Evolutionary conservation across 805 yeast species (phyloP).

Genomic region (Yarrowia bubula): DNA sequence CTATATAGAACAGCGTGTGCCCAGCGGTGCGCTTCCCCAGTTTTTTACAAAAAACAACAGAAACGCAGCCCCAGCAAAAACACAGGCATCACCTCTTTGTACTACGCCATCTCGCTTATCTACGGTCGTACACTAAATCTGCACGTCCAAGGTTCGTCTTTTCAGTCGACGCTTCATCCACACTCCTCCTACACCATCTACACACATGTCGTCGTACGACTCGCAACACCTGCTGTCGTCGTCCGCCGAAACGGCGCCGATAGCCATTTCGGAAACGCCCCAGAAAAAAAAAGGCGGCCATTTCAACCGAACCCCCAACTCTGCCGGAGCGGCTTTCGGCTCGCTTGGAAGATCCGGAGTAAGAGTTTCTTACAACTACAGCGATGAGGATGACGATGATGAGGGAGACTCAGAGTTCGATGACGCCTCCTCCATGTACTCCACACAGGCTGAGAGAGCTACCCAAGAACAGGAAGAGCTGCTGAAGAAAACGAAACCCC

Average conservation of each 20-base stretch:
- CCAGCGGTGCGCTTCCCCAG: too few relatives aligned
- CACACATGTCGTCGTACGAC: constrained; percentile 24
- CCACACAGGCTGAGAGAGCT: constrained; percentile 19
- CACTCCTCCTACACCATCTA: not conserved
- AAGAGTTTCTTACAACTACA: not conserved
- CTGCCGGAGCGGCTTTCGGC: constrained; percentile 18
- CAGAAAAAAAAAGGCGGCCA: constrained; percentile 21
- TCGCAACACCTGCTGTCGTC: constrained; percentile 9
- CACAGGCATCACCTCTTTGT: not conserved
- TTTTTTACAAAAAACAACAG: too few relatives aligned
- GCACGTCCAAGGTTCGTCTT: not conserved
- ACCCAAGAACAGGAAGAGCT: constrained; percentile 21
- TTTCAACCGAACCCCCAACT: constrained; percentile 13
- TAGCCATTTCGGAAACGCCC: constrained; percentile 19
- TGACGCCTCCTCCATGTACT: constrained; percentile 16
- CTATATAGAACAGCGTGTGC: not conserved
- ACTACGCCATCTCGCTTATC: not conserved
- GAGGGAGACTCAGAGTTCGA: constrained; percentile 14
- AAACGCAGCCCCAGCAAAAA: too few relatives aligned
- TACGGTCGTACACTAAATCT: constrained; percentile 3
- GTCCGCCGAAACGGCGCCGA: constrained; percentile 25
- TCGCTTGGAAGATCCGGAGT: constrained; percentile 24
- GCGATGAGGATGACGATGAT: constrained; percentile 15
- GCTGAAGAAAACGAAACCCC: not conserved
- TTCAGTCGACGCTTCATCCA: not conserved